Evolutionary conservation across 371 early-diverging fungal genomes (phyloP), one percentile per base, ranked within the genome.

Genomic region (Mucor racemosus): DNA sequence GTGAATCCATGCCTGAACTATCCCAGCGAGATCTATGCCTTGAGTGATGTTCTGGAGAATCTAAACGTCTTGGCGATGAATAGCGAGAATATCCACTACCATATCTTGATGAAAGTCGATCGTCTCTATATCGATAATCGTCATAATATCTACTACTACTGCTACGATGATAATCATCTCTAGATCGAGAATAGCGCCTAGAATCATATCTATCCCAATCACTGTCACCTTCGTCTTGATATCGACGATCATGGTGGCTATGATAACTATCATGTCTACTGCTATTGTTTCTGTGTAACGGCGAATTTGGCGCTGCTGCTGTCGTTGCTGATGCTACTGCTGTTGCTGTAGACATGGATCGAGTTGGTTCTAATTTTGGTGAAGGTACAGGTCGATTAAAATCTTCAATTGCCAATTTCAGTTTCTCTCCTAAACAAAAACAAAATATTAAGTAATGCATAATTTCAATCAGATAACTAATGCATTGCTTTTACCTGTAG

Each of bases 1-100:
- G 69, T 0, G 71, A 78, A 34, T 69, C 61, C 21, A 74, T 73
- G 35, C 84, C 80, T 8, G 76, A 73, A 46, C 80, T 85, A 10
- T 77, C 67, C 70, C 84, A 80, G 19, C 81, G 75, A 73, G 73
- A 46, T 50, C 64, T 44, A 57, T 63, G 44, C 4, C 61, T 54
- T 31, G 58, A 60, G 33, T 71, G 64, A 8, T 53, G 53, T 4
- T 53, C 53, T 53, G 53, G 53, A 10, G 53, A 53, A 31, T 53
- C 53, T 17, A 41, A 21, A 42, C 76, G 79, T 26, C 85, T 71
- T 34, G 78, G 39, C 69, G 72, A 67, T 68, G 81, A 38, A 76
- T 69, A 71, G 62, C 79, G 74, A 13, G 76, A 67, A 26, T 75
- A 74, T 36, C 75, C 70, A 34, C 64, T 62, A 15, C 66, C 73